These are phyloP conservation scores for Metschnikowia sp. DNA, from an alignment of 805 yeast genomes.

Conservation along the genomic window DNA sequence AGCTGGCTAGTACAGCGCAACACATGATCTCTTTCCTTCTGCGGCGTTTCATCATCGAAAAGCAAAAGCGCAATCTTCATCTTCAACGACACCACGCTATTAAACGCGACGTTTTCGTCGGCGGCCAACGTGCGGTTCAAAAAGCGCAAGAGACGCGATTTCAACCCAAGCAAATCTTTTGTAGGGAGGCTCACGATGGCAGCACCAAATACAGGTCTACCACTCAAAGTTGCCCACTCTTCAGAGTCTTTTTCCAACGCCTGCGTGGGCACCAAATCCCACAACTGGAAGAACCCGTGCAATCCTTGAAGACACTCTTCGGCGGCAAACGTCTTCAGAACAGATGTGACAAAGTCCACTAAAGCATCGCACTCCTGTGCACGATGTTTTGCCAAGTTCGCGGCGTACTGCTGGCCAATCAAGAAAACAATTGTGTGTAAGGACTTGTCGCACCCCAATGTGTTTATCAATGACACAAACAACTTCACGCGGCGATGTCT, in stretches of 20 bases:
- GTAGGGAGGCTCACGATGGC: conserved; percentile 49
- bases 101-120: conserved; percentile 23
- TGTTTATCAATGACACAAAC: conserved; percentile 71
- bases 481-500: conserved; percentile 90
- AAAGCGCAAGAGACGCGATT: conserved; percentile 53
- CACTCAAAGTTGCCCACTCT: conserved; percentile 35
- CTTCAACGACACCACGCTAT: conserved; percentile 33
- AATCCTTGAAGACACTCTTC: conserved; percentile 63
- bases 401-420: conserved; percentile 74
- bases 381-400: conserved; percentile 48
- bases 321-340: conserved; percentile 65
- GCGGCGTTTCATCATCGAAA: conserved; percentile 38
- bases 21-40: conserved; percentile 25
- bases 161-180: conserved; percentile 47
- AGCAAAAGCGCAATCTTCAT: conserved; percentile 52
- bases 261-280: conserved; percentile 45
- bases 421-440: conserved; percentile 72
- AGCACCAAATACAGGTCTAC: conserved; percentile 63
- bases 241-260: conserved; percentile 39
- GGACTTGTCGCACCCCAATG: conserved; percentile 66
- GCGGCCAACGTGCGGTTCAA: conserved; percentile 46
- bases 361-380: conserved; percentile 63
- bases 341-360: conserved; percentile 68
- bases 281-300: conserved; percentile 47
- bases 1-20: conserved; percentile 33